These are phyloP conservation scores for Lodderomyces parapsilosis DNA, from an alignment of 1,139 yeast genomes.

Conservation along the genomic window DNA sequence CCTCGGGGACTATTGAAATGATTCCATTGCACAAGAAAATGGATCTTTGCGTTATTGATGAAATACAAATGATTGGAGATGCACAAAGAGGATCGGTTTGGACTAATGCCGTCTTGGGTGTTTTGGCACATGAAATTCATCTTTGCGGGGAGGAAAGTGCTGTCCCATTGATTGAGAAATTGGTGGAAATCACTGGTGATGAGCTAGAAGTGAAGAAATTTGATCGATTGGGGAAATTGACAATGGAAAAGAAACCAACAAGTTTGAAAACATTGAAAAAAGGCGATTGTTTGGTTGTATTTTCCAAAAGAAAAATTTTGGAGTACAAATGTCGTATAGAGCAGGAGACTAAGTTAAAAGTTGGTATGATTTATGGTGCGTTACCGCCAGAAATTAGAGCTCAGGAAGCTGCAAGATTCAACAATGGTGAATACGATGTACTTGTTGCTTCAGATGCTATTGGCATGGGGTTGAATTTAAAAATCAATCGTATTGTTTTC, in stretches of 20 bases:
- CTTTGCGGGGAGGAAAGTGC: conserved; percentile 91
- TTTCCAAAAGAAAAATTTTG: conserved; percentile 71
- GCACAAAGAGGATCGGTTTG: conserved; percentile 85
- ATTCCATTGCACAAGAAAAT: conserved; percentile 61
- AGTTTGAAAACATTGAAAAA: conserved; percentile 37
- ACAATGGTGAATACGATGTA: conserved; percentile 70
- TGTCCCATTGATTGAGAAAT: conserved; percentile 57
- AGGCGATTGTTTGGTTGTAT: conserved; percentile 92
- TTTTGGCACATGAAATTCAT: conserved; percentile 80
- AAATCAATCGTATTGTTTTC: conserved; percentile 78
- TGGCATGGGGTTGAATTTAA: conserved; percentile 94
- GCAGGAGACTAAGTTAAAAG: conserved; percentile 55
- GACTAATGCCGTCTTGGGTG: conserved; percentile 91
- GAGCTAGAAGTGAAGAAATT: conserved; percentile 66
- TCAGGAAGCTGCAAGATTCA: conserved; percentile 77
- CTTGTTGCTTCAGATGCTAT: conserved; percentile 95
- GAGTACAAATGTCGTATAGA: conserved; percentile 68
- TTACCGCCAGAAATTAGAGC: conserved; percentile 94
- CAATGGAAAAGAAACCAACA: conserved; percentile 45
- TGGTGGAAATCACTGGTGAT: conserved; percentile 76
- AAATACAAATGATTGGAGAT: conserved; percentile 93
- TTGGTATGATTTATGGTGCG: conserved; percentile 93
- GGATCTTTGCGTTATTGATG: conserved; percentile 92
- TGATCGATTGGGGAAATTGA: conserved; percentile 70
- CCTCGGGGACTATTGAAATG: conserved; percentile 96